Evolutionary conservation across 1,139 yeast species (phyloP).

Genomic region (Chernovozyma sophiae-reginae): DNA sequence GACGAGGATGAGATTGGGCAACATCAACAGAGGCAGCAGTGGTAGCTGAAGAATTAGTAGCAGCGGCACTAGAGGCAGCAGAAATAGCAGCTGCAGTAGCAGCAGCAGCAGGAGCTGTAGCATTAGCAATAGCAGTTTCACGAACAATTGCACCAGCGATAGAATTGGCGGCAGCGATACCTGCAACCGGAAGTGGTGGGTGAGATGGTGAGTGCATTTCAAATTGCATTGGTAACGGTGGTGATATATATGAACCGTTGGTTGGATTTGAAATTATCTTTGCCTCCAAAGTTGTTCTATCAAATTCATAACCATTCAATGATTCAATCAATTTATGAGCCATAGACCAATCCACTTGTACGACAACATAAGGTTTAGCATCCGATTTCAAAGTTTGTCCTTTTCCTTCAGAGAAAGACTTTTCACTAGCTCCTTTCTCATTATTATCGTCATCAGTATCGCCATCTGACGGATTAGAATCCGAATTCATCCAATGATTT

Average conservation of each 20-base stretch:
- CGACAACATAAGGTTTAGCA: not conserved
- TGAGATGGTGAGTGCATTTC: too few species aligned
- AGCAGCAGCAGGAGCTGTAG: too few species aligned
- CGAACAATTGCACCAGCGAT: too few species aligned
- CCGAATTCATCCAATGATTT: not conserved
- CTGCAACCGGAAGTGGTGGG: not conserved
- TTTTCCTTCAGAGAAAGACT: not conserved
- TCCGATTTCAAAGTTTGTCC: not conserved
- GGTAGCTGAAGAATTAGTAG: too few species aligned
- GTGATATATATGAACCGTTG: not conserved
- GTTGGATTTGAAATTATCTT: not conserved
- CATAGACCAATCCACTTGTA: slow-evolving; percentile 4
- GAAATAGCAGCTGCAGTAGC: too few species aligned
- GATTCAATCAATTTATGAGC: slow-evolving; percentile 14
- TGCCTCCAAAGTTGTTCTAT: slow-evolving; percentile 17
- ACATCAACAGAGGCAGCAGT: too few species aligned
- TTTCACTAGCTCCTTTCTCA: not conserved
- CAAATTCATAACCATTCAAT: slow-evolving; percentile 27
- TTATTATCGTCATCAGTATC: not conserved
- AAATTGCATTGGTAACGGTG: not conserved
- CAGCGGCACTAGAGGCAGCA: too few species aligned
- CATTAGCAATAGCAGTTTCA: too few species aligned
- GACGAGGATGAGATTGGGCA: too few species aligned
- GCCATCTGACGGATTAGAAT: not conserved
- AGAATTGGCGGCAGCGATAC: not conserved